Conservation (phyloP, 2,329 filamentous ascomycete species). For the Stemphylium lycopersici region DNA sequence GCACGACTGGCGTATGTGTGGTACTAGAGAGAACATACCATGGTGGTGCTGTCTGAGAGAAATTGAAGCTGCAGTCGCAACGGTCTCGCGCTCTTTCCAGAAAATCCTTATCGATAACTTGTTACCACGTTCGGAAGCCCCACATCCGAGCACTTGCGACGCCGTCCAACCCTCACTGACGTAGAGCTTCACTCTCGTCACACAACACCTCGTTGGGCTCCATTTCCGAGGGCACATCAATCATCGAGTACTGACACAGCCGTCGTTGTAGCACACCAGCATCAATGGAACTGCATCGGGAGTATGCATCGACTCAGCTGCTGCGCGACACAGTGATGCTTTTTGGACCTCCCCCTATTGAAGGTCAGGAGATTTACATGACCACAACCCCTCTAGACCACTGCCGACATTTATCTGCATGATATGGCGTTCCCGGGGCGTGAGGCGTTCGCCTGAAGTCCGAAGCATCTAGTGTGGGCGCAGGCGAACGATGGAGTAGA, state of each 20-base stretch:
- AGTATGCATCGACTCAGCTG: neutral
- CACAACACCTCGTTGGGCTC: neutral
- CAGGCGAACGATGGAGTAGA: neutral
- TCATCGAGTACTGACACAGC: neutral
- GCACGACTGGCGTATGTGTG: neutral
- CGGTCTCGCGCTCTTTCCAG: neutral
- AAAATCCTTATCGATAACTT: slow-evolving; percentile 23
- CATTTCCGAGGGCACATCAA: neutral
- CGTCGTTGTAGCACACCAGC: neutral
- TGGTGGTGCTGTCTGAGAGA: slow-evolving; percentile 1
- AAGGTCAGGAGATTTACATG: neutral
- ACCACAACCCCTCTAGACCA: no score
- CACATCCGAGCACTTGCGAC: neutral
- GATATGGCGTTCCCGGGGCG: neutral
- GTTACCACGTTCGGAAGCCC: neutral
- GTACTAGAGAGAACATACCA: slow-evolving; percentile 14
- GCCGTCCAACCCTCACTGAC: neutral
- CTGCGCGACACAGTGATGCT: neutral
- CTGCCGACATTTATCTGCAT: neutral
- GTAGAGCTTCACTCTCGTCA: neutral
- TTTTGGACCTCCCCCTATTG: neutral
- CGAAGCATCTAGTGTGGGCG: neutral
- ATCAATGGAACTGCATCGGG: neutral
- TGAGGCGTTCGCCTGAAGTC: neutral
- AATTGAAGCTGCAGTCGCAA: neutral